Conservation (phyloP, 2,329 filamentous ascomycete genomes). For the Diplodia sapinea region DNA sequence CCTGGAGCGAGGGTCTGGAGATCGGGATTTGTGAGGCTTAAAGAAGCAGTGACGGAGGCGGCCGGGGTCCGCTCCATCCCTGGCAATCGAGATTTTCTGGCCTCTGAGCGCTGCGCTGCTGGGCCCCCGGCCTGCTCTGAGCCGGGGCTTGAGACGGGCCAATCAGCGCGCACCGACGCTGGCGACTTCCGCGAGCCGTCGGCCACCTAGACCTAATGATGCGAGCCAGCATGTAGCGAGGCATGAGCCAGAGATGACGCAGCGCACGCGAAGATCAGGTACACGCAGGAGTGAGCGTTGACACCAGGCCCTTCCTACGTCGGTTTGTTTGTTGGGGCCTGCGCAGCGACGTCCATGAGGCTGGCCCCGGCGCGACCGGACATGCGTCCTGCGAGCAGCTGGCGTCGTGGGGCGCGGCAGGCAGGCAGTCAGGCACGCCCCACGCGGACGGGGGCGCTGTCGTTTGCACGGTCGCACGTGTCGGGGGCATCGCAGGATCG, state of each 20-base stretch:
- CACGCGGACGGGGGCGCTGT: neutral
- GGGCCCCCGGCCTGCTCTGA: neutral
- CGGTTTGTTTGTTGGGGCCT: neutral
- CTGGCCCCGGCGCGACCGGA: neutral
- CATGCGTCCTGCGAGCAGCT: no score
- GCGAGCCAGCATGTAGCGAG: slow-evolving; percentile 17
- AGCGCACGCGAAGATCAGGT: slow-evolving; percentile 15
- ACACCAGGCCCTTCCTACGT: neutral
- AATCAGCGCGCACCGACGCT: neutral
- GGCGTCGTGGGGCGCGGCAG: neutral
- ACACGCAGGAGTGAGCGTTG: neutral
- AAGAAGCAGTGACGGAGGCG: neutral
- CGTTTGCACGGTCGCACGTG: slow-evolving; percentile 14
- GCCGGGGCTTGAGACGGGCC: neutral
- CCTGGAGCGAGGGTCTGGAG: slow-evolving; percentile 20
- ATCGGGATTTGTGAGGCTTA: slow-evolving; percentile 29
- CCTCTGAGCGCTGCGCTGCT: slow-evolving; percentile 8
- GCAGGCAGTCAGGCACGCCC: neutral
- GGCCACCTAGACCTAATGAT: slow-evolving; percentile 6
- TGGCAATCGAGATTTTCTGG: slow-evolving; percentile 8
- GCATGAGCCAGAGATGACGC: slow-evolving; percentile 23
- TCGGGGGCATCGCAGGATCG: slow-evolving; percentile 20
- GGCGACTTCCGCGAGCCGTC: slow-evolving; percentile 2
- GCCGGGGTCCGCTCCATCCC: neutral
- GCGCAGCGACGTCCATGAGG: neutral